Evolutionary conservation across 2,329 filamentous ascomycete genomes (phyloP).

Genomic region (Cercospora sp.): DNA sequence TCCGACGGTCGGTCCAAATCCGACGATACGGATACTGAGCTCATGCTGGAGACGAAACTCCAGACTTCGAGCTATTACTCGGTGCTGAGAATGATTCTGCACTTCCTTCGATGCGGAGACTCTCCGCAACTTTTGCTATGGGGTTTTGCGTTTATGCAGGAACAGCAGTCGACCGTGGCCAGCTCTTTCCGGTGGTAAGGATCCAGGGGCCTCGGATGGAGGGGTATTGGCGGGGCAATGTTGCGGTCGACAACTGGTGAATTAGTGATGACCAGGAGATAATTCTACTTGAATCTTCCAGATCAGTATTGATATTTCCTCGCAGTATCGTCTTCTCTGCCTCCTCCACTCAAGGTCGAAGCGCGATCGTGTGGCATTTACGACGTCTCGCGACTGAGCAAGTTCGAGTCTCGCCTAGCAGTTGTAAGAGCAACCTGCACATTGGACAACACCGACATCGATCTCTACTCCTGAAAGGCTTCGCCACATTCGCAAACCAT

Average conservation of each 20-base stretch:
- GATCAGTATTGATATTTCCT: background rate
- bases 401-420: background rate
- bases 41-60: background rate
- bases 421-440: background rate
- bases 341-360: background rate
- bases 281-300: background rate
- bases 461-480: background rate
- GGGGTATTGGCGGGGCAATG: constrained; percentile 17
- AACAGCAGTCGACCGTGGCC: background rate
- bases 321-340: background rate
- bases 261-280: background rate
- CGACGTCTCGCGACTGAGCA: background rate
- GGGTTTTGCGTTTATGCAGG: constrained; percentile 13
- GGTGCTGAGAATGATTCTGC: background rate
- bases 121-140: constrained; percentile 4
- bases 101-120: background rate
- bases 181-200: constrained; percentile 15
- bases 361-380: background rate
- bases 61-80: background rate
- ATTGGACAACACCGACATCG: background rate
- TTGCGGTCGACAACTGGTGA: constrained; percentile 1
- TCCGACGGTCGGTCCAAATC: background rate
- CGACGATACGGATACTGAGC: background rate
- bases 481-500: constrained; percentile 12
- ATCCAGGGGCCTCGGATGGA: constrained; percentile 10